Conservation (phyloP, 129 eudicot species). For the Lactuca sativa region DNA sequence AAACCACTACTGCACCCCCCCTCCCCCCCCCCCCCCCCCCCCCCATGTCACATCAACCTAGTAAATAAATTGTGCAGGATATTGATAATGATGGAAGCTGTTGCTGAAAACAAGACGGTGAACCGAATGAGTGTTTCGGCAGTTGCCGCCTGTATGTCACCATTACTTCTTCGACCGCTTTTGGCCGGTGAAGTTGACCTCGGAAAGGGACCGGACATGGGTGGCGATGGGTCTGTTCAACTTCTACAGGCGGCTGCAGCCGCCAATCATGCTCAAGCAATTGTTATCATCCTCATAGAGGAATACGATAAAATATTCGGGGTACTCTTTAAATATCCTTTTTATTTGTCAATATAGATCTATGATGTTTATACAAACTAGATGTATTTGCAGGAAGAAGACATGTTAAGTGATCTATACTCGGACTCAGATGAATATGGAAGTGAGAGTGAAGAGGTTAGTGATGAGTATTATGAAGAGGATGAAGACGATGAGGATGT, state of each 20-base stretch:
- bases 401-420: constrained; percentile 58
- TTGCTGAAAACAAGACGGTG: constrained; percentile 63
- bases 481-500: constrained; percentile 50
- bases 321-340: constrained; percentile 37
- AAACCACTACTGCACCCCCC: too few species aligned
- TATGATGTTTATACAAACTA: too few species aligned
- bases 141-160: constrained; percentile 99
- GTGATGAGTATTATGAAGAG: constrained; percentile 59
- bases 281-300: constrained; percentile 70
- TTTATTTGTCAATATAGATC: too few species aligned
- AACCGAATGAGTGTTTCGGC: constrained; percentile 94
- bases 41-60: too few species aligned
- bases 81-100: constrained; percentile 86
- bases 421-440: constrained; percentile 82
- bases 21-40: too few species aligned
- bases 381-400: constrained; percentile 61
- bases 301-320: constrained; percentile 92
- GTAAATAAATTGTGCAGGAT: constrained; percentile 46
- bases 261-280: constrained; percentile 99
- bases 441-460: constrained; percentile 75
- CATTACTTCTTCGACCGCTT: constrained; percentile 93
- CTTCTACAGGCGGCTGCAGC: constrained; percentile 99
- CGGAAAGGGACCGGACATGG: constrained; percentile 64
- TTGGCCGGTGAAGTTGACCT: constrained; percentile 95
- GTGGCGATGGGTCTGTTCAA: constrained; percentile 81